Evolutionary conservation across 2,329 filamentous ascomycete species (phyloP), one percentile per base, ranked within the genome.

Genomic region (Trichophyton benhamiae): DNA sequence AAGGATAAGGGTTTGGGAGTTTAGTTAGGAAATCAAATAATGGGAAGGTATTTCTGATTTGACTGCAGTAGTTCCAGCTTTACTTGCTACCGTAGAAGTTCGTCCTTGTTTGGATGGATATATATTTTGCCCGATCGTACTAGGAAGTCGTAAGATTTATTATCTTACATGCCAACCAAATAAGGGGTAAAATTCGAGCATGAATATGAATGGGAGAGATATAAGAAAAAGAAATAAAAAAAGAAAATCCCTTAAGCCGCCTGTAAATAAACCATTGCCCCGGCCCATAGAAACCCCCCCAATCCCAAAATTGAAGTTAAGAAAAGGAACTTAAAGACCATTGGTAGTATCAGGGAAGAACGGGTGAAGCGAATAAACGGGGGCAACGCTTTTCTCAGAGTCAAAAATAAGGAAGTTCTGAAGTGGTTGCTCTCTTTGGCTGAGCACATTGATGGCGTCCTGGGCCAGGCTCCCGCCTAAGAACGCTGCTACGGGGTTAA

Each of bases 321-420:
- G 52, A 27, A 55, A 55, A 55, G 15, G 52, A 52, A 25, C 15
- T 20, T 15, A 55, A 13, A 36, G 15, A 9, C 55, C 55, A 25
- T 58, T 58, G n/a, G 55, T 42, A 4, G 11, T 42, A 25, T 58
- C 55, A 6, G 74, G 70, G 67, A 82, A 81, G 65, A 82, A 79
- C 0, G 90, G 89, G 70, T 95, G 89, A 48, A 97, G 78, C 1
- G 90, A 82, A 71, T 94, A 96, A 66, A 94, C 85, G 1, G 85
- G 85, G 0, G 87, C 89, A 66, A 88, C 83, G 74, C 89, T 88
- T 53, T 81, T 82, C 67, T 89, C 88, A 13, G 91, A 91, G 72
- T 97, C 91, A 69, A 97, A 96, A 20, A 97, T 79, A 58, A 96
- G 82, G 72, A 96, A 84, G 73, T 99, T 99, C 76, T 99, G 94